These are phyloP conservation scores for Colletotrichum sp. DNA, from an alignment of 2,329 filamentous ascomycete species.

Conservation along the genomic window DNA sequence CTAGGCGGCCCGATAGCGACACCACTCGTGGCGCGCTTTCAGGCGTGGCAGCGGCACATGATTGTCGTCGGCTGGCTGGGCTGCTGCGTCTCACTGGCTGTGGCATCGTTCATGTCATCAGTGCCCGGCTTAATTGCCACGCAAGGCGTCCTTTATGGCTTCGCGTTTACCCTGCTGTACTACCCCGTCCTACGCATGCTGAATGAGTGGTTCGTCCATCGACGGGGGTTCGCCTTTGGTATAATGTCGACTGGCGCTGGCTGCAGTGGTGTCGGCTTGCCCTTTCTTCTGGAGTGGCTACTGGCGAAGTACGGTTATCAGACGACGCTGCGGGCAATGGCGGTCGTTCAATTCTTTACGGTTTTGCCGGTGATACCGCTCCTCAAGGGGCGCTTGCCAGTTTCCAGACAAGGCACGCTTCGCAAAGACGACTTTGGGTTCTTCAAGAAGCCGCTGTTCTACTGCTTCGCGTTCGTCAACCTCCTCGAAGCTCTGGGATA, in stretches of 20 bases:
- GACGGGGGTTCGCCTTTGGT: conserved; percentile 53
- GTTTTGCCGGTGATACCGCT: conserved; percentile 45
- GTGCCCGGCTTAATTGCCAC: conserved; percentile 28
- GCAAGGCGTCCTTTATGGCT: conserved; percentile 33
- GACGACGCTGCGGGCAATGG: conserved; percentile 44
- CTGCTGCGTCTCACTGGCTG: neutral
- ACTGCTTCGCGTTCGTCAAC: conserved; percentile 49
- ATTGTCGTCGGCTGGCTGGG: neutral
- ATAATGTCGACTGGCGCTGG: conserved; percentile 53
- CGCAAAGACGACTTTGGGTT: conserved; percentile 28
- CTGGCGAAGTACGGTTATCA: conserved; percentile 45
- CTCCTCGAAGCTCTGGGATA: conserved; percentile 58
- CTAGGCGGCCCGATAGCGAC: conserved; percentile 29
- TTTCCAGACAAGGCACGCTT: conserved; percentile 25
- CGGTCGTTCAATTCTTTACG: conserved; percentile 39
- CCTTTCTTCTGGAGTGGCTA: conserved; percentile 47
- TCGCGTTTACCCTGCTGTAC: conserved; percentile 43
- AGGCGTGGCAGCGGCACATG: conserved; percentile 10
- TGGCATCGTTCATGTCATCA: conserved; percentile 25
- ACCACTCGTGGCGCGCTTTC: conserved; percentile 25
- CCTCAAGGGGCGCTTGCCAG: conserved; percentile 47
- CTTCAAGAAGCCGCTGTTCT: conserved; percentile 27
- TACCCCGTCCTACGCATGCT: conserved; percentile 40
- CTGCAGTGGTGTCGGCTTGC: conserved; percentile 51
- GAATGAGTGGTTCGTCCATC: conserved; percentile 52